Evolutionary conservation across 805 yeast genomes (phyloP).

Genomic region (Schwanniomyces pseudopolymorphus): DNA sequence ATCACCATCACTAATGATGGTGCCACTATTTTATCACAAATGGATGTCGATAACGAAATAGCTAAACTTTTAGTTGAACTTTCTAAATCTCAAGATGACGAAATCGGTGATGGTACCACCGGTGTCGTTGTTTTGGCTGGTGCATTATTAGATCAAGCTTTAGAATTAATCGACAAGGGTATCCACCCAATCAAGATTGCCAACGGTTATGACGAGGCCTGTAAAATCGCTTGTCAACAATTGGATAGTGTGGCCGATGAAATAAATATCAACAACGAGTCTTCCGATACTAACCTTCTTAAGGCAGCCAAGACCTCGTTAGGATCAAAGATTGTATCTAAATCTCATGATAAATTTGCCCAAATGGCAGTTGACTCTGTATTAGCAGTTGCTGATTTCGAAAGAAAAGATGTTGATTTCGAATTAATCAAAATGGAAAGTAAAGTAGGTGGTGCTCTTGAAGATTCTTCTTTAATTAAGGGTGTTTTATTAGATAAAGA

Average conservation of each 20-base stretch:
- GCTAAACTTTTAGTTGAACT: slow-evolving; percentile 94
- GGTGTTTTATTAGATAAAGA: slow-evolving; percentile 97
- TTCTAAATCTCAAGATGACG: slow-evolving; percentile 94
- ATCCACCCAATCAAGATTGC: slow-evolving; percentile 97
- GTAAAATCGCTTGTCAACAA: slow-evolving; percentile 80
- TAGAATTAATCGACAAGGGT: slow-evolving; percentile 92
- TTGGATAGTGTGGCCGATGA: slow-evolving; percentile 75
- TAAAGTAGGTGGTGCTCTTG: slow-evolving; percentile 90
- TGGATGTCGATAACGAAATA: slow-evolving; percentile 94
- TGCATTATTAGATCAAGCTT: slow-evolving; percentile 90
- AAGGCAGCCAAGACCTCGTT: slow-evolving; percentile 93
- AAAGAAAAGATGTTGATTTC: slow-evolving; percentile 93
- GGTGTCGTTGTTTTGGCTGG: slow-evolving; percentile 98
- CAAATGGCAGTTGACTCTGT: slow-evolving; percentile 97
- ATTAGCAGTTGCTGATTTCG: slow-evolving; percentile 84
- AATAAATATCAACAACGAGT: slow-evolving; percentile 49
- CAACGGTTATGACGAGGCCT: slow-evolving; percentile 96
- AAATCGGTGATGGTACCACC: slow-evolving; percentile 98
- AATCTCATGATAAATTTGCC: slow-evolving; percentile 90
- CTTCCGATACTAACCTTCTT: slow-evolving; percentile 58
- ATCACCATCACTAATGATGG: slow-evolving; percentile 98
- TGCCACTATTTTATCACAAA: slow-evolving; percentile 92
- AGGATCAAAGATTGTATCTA: slow-evolving; percentile 94
- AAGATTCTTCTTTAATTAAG: slow-evolving; percentile 77
- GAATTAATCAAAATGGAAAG: slow-evolving; percentile 95